A percentile compares a stretch with the other conserved stretches of the same genome.
phyloP scores from a whole-genome alignment of 2,329 filamentous ascomycete genomes.

The Fusarium sp. region DNA sequence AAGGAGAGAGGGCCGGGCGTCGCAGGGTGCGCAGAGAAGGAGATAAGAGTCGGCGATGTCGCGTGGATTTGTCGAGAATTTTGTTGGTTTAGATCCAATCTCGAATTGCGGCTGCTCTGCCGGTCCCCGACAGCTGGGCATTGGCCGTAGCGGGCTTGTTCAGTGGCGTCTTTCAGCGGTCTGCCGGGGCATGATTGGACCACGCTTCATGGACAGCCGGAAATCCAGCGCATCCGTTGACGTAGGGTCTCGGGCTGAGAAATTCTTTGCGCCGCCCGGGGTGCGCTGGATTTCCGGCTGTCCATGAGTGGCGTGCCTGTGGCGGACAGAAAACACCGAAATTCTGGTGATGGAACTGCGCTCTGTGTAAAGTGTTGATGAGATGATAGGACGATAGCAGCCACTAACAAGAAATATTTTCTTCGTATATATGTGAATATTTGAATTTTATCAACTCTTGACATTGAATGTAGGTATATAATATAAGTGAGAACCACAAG shows the following conservation, averaged over 20 bases:
- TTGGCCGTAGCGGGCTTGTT: slow-evolving; percentile 17
- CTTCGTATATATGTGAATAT: not conserved
- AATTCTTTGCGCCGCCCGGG: not conserved
- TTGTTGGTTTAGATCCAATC: slow-evolving; percentile 29
- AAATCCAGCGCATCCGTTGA: not conserved
- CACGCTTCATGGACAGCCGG: not conserved
- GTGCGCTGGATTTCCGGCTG: not conserved
- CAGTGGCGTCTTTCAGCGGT: slow-evolving; percentile 26
- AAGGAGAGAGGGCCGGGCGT: slow-evolving; percentile 16
- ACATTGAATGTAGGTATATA: not conserved
- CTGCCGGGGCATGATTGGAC: slow-evolving; percentile 8
- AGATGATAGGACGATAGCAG: not conserved
- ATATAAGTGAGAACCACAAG: not conserved
- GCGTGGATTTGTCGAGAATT: slow-evolving; percentile 38
- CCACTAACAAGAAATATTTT: fast-evolving
- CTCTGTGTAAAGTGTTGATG: not conserved
- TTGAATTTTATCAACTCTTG: not conserved
- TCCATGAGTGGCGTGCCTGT: not conserved
- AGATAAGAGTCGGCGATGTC: slow-evolving; percentile 27
- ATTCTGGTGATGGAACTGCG: not conserved
- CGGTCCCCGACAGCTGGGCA: slow-evolving; percentile 1
- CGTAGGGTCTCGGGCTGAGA: not conserved
- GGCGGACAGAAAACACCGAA: not conserved
- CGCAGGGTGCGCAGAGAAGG: slow-evolving; percentile 23
- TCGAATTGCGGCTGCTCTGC: slow-evolving; percentile 34